A percentile compares a stretch with the other conserved stretches of the same genome.
Evolutionary conservation across 2,329 filamentous ascomycete genomes (phyloP).

Genomic region (Talaromyces sp.): DNA sequence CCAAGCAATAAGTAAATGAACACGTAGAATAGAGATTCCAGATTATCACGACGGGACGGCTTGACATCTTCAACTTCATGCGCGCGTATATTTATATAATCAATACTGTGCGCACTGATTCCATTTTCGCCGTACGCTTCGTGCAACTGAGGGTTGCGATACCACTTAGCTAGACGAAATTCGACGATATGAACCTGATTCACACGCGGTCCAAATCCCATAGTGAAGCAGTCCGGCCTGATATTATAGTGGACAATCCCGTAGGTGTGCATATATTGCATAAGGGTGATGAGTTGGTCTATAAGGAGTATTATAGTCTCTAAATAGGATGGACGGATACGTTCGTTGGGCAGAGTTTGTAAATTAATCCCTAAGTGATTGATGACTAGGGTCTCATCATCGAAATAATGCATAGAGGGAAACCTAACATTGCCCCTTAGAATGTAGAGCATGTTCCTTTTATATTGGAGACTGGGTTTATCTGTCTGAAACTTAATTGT

Average conservation of each 20-base stretch:
- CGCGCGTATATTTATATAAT: constrained; percentile 98
- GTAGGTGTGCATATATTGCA: too few species aligned
- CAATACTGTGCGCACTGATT: constrained; percentile 98
- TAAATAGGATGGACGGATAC: too few species aligned
- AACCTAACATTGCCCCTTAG: constrained; percentile 98
- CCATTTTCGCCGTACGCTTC: constrained; percentile 99
- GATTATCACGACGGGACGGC: constrained; percentile 97
- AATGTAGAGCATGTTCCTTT: too few species aligned
- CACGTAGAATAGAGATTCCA: constrained; percentile 98
- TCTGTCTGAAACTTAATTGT: constrained; percentile 99
- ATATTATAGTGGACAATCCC: constrained; percentile 99
- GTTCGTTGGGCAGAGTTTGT: too few species aligned
- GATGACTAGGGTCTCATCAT: too few species aligned
- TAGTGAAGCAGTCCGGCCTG: constrained; percentile 99
- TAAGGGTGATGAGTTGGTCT: too few species aligned
- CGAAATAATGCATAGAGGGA: constrained; percentile 96
- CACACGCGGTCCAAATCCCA: constrained; percentile 98
- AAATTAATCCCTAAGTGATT: too few species aligned
- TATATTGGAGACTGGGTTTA: too few species aligned
- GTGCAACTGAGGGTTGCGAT: constrained; percentile 98
- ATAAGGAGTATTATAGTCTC: too few species aligned
- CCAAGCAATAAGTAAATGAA: constrained; percentile 99
- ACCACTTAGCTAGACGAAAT: constrained; percentile 99
- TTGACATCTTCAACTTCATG: constrained; percentile 97
- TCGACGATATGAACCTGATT: constrained; percentile 99